phyloP scores from a whole-genome alignment of 495 filamentous ascomycete genomes.

The Talaromyces adpressus region DNA sequence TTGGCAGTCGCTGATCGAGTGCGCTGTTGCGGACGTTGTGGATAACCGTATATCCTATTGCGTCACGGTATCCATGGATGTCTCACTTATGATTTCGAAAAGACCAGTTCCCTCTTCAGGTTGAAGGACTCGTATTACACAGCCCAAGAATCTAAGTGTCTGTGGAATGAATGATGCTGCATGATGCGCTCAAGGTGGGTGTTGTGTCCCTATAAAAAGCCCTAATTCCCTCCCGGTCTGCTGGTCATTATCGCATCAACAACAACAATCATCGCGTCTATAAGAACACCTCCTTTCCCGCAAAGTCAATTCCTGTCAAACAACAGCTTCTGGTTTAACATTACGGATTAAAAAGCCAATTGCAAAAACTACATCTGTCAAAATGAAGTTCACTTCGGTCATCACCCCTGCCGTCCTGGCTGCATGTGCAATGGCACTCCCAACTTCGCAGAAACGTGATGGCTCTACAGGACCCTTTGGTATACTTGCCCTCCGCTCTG shows the following conservation, averaged over 20 bases:
- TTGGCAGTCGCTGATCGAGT: background rate
- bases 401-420: conserved; percentile 1
- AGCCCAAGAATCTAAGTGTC: background rate
- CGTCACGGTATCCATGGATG: background rate
- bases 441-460: background rate
- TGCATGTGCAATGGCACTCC: background rate
- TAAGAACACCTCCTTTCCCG: background rate
- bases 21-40: background rate
- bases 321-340: background rate
- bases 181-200: background rate
- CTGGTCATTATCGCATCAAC: conserved; percentile 1
- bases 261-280: background rate
- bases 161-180: background rate
- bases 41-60: background rate
- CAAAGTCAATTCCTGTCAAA: background rate
- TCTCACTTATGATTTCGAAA: background rate
- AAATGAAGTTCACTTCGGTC: conserved; percentile 6
- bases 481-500: conserved; percentile 33
- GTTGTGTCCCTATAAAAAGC: background rate
- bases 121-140: background rate
- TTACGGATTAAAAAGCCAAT: background rate
- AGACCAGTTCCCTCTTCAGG: background rate
- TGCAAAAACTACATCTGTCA: background rate
- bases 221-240: background rate
- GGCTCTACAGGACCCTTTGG: conserved; percentile 14